Evolutionary conservation across 768 basidiomycete species (phyloP), one percentile per base, ranked within the genome.

Genomic region (Phylloporus sp.): DNA sequence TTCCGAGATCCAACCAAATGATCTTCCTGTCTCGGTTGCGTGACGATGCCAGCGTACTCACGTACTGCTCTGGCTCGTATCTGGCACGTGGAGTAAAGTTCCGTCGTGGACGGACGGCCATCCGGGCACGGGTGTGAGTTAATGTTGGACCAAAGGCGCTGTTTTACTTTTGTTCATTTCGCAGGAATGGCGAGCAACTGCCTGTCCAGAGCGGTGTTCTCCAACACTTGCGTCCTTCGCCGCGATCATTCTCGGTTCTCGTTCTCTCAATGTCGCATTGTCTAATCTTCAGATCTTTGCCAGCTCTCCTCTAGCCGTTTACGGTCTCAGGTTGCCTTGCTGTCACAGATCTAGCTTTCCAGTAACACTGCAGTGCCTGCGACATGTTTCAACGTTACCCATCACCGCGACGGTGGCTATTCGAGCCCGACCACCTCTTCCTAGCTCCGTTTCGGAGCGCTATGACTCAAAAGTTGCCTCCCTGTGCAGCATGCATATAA

Each of bases 331-430:
- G 43, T 55, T 47, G 29, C 47, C 48, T 48, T 60, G 58, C 59
- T 57, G 66, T 65, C 61, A 65, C 57, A 59, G 63, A 63, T 66
- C 66, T 50, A 55, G 51, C 56, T 54, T 57, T 59, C 47, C 53
- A 53, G 45, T 54, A 50, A 55, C 61, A 55, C 56, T 56, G 66
- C 67, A 50, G 67, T 70, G 68, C 67, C 58, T 67, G 61, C 53
- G 56, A 59, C 61, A 67, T 67, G 67, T 70, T 69, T 69, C 69
- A 70, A 67, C 55, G n/a, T 51, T 44, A 47, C 58, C 59, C 59
- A 69, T 67, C 64, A 62, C 67, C 67, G 64, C 62, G 56, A 57
- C 67, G 61, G 65, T 43, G 65, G 67, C 67, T 70, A 67, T 68
- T 56, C 63, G 35, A 43, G 45, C 52, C 67, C 61, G 56, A 58